A percentile compares a stretch with the other conserved stretches of the same genome.
Evolutionary conservation across 2,329 filamentous ascomycete species (phyloP).

Genomic region (Claviceps paspali): DNA sequence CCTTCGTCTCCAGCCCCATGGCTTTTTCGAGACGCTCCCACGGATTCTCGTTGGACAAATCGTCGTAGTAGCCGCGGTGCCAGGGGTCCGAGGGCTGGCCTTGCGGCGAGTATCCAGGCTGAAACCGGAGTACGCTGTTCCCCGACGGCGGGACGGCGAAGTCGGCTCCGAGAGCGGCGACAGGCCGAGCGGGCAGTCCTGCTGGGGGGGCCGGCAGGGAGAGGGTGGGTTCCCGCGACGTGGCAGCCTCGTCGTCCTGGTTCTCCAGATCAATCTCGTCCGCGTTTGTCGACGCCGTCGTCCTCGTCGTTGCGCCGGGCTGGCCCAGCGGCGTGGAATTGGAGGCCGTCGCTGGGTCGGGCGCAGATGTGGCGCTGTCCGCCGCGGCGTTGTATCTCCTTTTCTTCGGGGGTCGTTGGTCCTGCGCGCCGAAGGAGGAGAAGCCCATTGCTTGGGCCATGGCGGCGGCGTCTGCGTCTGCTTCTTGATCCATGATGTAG

Average conservation of each 20-base stretch:
- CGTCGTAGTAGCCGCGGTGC: constrained; percentile 51
- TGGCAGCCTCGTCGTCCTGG: constrained; percentile 10
- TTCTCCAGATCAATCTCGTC: constrained; percentile 32
- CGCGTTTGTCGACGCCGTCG: constrained; percentile 19
- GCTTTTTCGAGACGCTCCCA: constrained; percentile 45
- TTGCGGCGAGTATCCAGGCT: background rate
- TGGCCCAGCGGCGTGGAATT: constrained; percentile 22
- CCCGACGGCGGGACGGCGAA: no score
- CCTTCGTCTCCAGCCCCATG: constrained; percentile 26
- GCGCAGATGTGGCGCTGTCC: constrained; percentile 22
- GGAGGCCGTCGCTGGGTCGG: constrained; percentile 17
- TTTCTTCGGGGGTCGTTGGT: constrained; percentile 41
- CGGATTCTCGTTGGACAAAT: constrained; percentile 55
- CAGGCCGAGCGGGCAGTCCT: constrained; percentile 19
- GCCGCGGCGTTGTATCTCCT: constrained; percentile 46
- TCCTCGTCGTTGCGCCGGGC: constrained; percentile 7
- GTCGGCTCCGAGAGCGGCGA: no score
- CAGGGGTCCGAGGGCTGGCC: constrained; percentile 1
- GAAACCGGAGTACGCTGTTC: no score
- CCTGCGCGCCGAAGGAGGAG: constrained; percentile 47
- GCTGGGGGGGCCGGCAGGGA: constrained; percentile 16
- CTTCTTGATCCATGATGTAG: constrained; percentile 17
- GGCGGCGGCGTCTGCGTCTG: constrained; percentile 17
- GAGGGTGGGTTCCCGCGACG: background rate
- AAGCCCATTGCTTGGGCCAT: constrained; percentile 62